Base-by-base conservation (phyloP, 352 stramenopile genomes). In the Pythium aquatile region DNA sequence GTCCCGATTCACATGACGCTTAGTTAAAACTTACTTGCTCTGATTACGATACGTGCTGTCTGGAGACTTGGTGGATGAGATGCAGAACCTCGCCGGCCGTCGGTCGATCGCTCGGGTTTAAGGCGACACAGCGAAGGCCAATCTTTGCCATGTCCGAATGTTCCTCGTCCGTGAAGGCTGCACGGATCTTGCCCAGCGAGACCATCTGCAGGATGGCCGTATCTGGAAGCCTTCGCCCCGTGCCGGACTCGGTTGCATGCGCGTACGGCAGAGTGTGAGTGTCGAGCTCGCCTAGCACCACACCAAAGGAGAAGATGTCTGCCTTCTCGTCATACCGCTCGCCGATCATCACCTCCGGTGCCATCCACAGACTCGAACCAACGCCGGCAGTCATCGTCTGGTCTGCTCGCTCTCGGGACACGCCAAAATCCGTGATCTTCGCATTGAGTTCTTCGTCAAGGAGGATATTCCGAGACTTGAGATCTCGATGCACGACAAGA, bases 221-320 rank as follows among this genome's bases (percentile, higher is more conserved):
- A 6, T 68, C 61, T 1, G 61, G 61, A 7, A 68, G 35, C 32
- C 63, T 68, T 13, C 55, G 62, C 9, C 28, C 37, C 2, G 62
- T 59, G 7, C 55, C 55, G 3, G 62, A 37, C 37, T 63, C 55
- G 2, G 55, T 3, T 8, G 44, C 58, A 9, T 62, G 33, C 5
- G 53, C 67, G 61, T 89, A 88, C 16, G 79, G 82, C 3, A 87
- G 62, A 10, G 60, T 40, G 37, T 86, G 79, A 5, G 74, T 78
- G 48, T 90, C 81, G 48, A 90, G 65, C 52, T 90, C 81, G 0
- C 67, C 76, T 0, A 91, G 49, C 40, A 91, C 61, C 0, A 83
- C 77, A 0, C 82, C 82, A 14, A 91, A 81, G 0, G 79, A 83
- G 32, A 67, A 67, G 8, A 67, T 53, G 24, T 67, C 61, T 2